Evolutionary conservation across 1,284 basidiomycete species (phyloP), one percentile per base, ranked within the genome.

Genomic region (Vanrija pseudolonga): DNA sequence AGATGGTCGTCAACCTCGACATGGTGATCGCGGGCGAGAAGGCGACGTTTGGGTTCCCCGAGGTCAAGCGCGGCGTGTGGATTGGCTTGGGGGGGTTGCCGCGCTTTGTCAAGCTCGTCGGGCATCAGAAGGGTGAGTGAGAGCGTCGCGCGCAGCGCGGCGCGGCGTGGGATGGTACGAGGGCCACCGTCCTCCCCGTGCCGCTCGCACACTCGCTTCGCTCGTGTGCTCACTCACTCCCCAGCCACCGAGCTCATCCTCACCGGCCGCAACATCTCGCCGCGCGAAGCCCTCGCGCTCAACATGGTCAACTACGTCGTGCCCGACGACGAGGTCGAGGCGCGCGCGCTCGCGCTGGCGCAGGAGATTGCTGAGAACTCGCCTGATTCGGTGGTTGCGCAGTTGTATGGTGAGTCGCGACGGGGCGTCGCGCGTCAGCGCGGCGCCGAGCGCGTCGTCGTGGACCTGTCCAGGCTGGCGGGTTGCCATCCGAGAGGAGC

Each of bases 251-350:
- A 60, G 47, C 23, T 40, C 20, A 47, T 56, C 20, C 52, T 60
- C 40, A 60, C 55, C 2, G 58, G 58, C 12, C 55, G 55, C 44
- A 51, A 53, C 50, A 57, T 60, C 24, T 38, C 52, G 1, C 38
- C 52, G 15, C 4, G 36, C 18, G 55, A 60, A 47, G 58, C 58
- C n/a, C 51, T 54, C 6, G 9, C 26, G 11, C 47, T 60, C 39
- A 32, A 51, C 23, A 55, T 60, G 55, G 37, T 60, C 58, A 60
- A 56, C 58, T 49, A 56, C 36, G 55, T 60, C 15, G 58, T 60
- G 3, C 52, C 58, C 4, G 58, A 60, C 41, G 58, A 52, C 52
- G 17, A 56, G 9, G 58, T 60, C 11, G 58, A 60, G 36, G 38
- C 39, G 39, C 45, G 46, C 20, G 55, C 55, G 2, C 40, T 60